These are phyloP conservation scores for Funneliformis caledonium DNA, from an alignment of 371 early-diverging fungal species.

Conservation along the genomic window DNA sequence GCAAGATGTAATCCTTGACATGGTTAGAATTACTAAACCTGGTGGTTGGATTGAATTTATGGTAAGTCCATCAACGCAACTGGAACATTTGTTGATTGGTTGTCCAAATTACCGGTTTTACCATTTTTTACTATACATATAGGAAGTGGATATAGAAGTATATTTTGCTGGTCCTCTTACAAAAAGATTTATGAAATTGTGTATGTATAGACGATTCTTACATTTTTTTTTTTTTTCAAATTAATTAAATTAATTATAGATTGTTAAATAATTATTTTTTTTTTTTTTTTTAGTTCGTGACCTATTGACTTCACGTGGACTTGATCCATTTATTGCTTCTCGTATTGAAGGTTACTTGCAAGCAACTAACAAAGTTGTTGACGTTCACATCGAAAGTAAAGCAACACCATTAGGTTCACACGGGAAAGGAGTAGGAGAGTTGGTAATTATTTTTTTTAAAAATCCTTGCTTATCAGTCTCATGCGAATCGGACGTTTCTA, in stretches of 20 bases:
- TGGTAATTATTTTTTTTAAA: neutral
- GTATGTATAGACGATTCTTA: neutral
- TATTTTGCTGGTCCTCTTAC: conserved; percentile 15
- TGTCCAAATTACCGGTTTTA: neutral
- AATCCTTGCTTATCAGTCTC: neutral
- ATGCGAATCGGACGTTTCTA: neutral
- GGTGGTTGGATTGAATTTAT: conserved; percentile 34
- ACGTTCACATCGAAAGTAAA: neutral
- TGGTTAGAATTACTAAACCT: conserved; percentile 17
- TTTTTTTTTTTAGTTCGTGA: neutral
- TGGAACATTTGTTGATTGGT: too few species aligned
- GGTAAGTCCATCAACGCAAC: neutral
- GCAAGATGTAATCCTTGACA: conserved; percentile 15
- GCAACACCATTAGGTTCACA: neutral
- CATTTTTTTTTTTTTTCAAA: neutral
- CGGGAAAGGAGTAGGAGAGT: neutral
- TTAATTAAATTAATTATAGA: too few species aligned
- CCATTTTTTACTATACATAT: too few species aligned
- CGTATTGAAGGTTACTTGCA: neutral
- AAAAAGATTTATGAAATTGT: neutral
- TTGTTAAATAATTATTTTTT: neutral
- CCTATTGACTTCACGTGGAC: too few species aligned
- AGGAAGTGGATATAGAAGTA: neutral
- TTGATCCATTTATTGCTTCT: too few species aligned
- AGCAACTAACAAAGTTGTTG: neutral